phyloP scores from a whole-genome alignment of 768 basidiomycete species.

The Tephrocybe sp. region DNA sequence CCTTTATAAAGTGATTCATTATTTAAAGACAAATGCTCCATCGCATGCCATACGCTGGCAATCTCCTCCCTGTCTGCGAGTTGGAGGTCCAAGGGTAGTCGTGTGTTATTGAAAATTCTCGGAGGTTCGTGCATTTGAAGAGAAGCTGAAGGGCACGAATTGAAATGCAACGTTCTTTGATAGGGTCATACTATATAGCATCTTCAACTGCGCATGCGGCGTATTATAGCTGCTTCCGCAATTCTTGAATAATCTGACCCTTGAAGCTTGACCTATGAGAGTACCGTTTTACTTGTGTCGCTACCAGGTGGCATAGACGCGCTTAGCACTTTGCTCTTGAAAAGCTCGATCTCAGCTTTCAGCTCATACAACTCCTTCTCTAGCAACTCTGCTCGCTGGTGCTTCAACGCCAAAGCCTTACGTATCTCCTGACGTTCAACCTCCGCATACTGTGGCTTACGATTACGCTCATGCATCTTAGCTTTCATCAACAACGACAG shows the following conservation, averaged over 20 bases:
- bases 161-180: slow-evolving; percentile 23
- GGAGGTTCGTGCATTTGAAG: slow-evolving; percentile 29
- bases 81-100: slow-evolving; percentile 33
- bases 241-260: no score
- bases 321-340: no score
- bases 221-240: slow-evolving; percentile 34
- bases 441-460: not conserved
- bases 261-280: no score
- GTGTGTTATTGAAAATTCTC: slow-evolving; percentile 34
- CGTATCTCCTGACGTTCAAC: no score
- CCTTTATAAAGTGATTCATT: slow-evolving; percentile 36
- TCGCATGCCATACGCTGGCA: slow-evolving; percentile 40
- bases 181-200: slow-evolving; percentile 2
- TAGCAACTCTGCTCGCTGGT: no score
- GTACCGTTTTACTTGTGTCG: no score
- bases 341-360: no score
- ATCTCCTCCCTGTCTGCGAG: slow-evolving; percentile 42
- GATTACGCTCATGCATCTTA: slow-evolving; percentile 36
- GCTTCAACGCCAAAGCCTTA: no score
- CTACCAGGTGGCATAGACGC: no score
- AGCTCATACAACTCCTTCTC: no score
- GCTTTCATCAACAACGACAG: slow-evolving; percentile 47
- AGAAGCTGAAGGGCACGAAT: slow-evolving; percentile 34
- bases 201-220: slow-evolving; percentile 18
- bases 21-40: slow-evolving; percentile 45